Percentiles rank a stretch among this genome's conserved stretches.
These are phyloP conservation scores for Fusarium begoniae DNA, from an alignment of 2,329 filamentous ascomycete species.

Conservation along the genomic window DNA sequence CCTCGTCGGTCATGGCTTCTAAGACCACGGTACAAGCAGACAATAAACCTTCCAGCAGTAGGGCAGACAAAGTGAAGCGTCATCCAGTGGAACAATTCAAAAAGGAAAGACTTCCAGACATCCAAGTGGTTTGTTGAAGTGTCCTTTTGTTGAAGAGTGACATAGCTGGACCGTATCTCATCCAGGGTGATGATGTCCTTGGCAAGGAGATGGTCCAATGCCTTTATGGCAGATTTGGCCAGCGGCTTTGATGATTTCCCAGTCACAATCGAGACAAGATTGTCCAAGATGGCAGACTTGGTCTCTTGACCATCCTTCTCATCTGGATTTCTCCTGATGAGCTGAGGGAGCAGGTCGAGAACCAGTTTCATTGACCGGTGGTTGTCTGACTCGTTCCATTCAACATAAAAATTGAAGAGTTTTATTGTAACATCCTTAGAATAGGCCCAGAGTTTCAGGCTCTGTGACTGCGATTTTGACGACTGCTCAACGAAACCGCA, in stretches of 20 bases:
- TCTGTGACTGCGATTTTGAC: slow-evolving; percentile 57
- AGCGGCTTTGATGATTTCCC: slow-evolving; percentile 69
- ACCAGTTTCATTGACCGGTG: slow-evolving; percentile 71
- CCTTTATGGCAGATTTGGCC: slow-evolving; percentile 75
- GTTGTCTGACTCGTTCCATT: slow-evolving; percentile 73
- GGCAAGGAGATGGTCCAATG: slow-evolving; percentile 70
- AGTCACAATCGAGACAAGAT: slow-evolving; percentile 67
- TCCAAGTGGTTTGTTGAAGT: slow-evolving; percentile 21
- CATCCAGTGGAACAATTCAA: slow-evolving; percentile 65
- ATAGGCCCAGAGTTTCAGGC: slow-evolving; percentile 61
- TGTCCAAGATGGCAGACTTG: slow-evolving; percentile 58
- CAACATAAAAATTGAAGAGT: slow-evolving; percentile 70
- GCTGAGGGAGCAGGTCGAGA: slow-evolving; percentile 64
- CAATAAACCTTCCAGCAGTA: slow-evolving; percentile 68
- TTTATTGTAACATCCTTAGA: slow-evolving; percentile 56
- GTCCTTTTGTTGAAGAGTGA: slow-evolving; percentile 47
- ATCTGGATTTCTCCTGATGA: slow-evolving; percentile 61
- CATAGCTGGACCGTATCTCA: slow-evolving; percentile 57
- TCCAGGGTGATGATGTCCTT: slow-evolving; percentile 65
- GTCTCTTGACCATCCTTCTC: slow-evolving; percentile 48
- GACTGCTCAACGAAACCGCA: slow-evolving; percentile 71
- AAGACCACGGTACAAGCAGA: slow-evolving; percentile 63
- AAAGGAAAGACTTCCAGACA: slow-evolving; percentile 62
- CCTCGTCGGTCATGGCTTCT: slow-evolving; percentile 43
- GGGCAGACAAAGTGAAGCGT: slow-evolving; percentile 66